A percentile compares a stretch with the other conserved stretches of the same genome.
These are phyloP conservation scores for Trichosporon coremiiforme DNA, from an alignment of 1,284 basidiomycete genomes.

Conservation along the genomic window DNA sequence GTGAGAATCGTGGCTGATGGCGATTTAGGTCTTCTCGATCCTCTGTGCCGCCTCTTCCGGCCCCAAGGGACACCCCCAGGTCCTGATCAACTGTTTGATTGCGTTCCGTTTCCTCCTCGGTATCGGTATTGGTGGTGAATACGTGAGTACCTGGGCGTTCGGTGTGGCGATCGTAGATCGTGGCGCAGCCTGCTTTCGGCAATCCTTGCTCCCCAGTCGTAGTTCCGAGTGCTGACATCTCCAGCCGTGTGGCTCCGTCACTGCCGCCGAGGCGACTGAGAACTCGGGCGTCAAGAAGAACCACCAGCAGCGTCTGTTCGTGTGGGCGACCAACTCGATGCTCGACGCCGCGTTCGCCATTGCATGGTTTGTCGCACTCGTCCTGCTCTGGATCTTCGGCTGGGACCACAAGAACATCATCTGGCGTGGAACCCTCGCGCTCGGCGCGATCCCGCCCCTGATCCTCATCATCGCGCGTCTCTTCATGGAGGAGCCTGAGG, in stretches of 20 bases:
- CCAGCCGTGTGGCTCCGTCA: constrained; percentile 61
- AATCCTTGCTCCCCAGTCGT: too few relatives aligned
- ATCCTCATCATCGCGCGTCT: constrained; percentile 81
- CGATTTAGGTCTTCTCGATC: constrained; percentile 29
- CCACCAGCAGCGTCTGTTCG: constrained; percentile 81
- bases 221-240: background rate
- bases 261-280: constrained; percentile 86
- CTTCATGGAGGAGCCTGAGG: constrained; percentile 72
- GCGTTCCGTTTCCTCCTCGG: constrained; percentile 84
- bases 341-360: constrained; percentile 58
- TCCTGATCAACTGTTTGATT: constrained; percentile 72
- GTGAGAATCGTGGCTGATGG: background rate
- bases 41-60: constrained; percentile 63
- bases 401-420: constrained; percentile 59
- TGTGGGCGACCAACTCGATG: constrained; percentile 47
- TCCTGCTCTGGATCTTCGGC: constrained; percentile 85
- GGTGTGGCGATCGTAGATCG: background rate
- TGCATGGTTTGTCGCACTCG: constrained; percentile 78
- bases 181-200: background rate
- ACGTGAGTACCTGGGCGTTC: constrained; percentile 48
- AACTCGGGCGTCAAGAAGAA: constrained; percentile 68
- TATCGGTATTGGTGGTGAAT: constrained; percentile 76
- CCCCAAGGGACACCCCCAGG: constrained; percentile 54
- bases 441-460: constrained; percentile 79
- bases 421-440: constrained; percentile 84